A percentile compares a stretch with the other conserved stretches of the same genome.
Conservation (phyloP, 2,329 filamentous ascomycete genomes). For the Cladosporium colombiae region DNA sequence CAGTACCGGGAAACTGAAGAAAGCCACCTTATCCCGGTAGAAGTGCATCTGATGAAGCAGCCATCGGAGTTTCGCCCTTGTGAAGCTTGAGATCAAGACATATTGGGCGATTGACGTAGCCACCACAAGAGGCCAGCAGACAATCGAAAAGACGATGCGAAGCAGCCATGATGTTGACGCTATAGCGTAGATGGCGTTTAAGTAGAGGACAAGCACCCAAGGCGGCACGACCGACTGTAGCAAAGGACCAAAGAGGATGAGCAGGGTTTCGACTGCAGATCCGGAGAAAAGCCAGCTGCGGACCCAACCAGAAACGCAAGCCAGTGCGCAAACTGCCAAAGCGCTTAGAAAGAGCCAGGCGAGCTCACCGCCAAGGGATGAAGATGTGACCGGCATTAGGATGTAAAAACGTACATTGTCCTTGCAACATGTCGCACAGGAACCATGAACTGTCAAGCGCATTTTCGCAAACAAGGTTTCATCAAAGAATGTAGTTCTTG, state of each 20-base stretch:
- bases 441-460: background rate
- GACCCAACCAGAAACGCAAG: constrained; percentile 24
- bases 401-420: background rate
- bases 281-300: constrained; percentile 33
- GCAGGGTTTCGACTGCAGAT: constrained; percentile 30
- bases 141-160: constrained; percentile 44
- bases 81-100: constrained; percentile 38
- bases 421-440: background rate
- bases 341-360: background rate
- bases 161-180: constrained; percentile 56
- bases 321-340: background rate
- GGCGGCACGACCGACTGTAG: constrained; percentile 43
- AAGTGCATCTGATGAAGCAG: constrained; percentile 50
- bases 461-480: background rate
- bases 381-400: background rate
- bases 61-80: background rate
- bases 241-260: constrained; percentile 33
- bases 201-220: constrained; percentile 48
- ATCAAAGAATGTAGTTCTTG: background rate
- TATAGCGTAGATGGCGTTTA: constrained; percentile 42
- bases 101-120: constrained; percentile 52
- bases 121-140: constrained; percentile 46
- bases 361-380: background rate
- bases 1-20: constrained; percentile 53
- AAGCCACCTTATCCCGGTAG: constrained; percentile 53